Evolutionary conservation across 345 rosid species (phyloP), one percentile per base, ranked within the genome.

Genomic region (Gossypium sturtianum): DNA sequence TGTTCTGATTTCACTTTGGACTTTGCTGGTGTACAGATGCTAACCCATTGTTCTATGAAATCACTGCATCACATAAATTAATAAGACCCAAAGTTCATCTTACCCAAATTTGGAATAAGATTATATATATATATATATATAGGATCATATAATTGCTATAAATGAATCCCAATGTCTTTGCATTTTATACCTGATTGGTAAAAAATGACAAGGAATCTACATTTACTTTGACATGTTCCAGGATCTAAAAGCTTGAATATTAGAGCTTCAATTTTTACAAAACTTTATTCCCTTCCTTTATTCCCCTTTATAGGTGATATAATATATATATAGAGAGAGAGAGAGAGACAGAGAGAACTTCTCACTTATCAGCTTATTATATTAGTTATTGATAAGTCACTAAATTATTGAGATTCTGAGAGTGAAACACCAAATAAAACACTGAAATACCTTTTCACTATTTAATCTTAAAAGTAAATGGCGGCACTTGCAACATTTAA

Each of bases 21-120:
- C 87, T 83, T 93, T 41, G 99, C 98, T 0, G 91, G 49, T 41
- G 92, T 74, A 72, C 99, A 87, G 56, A 95, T 93, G 57, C 84
- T 79, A 73, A 95, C 89, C 99, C 98, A 95, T 25, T 90, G 66
- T 71, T 91, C 99, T 27, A 95, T 93, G 80, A 95, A 95, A 4
- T 95, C 97, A 44, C 99, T 95, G 87, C 53, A 79, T 53, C 12
- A 15, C 53, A 29, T 23, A 49, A 68, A 68, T 47, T 34, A 34
- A 34, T 34, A 34, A 34, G 41, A 34, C 41, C 41, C 41, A 34
- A 34, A 34, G 7, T 34, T 34, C 41, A 34, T 34, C 41, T 34
- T 34, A 34, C 7, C 41, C 41, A 34, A 34, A 34, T 34, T 34
- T 34, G 41, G 41, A 34, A 34, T 34, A 34, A 34, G 41, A 34